Evolutionary conservation across 164 flowering plant genomes (phyloP).

Genomic region (Hamamelis virginiana): DNA sequence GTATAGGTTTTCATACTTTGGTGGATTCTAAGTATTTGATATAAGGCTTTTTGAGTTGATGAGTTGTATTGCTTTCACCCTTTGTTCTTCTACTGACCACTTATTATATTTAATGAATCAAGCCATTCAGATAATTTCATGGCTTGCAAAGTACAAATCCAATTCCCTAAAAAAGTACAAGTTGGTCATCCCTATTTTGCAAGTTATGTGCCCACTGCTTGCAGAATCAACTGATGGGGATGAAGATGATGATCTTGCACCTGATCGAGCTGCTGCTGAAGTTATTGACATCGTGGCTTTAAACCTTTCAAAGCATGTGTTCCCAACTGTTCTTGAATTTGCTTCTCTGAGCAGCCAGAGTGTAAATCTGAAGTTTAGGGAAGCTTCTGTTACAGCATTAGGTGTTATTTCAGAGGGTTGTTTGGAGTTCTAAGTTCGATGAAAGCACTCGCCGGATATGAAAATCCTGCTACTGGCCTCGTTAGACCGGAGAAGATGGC

Average conservation of each 20-base stretch:
- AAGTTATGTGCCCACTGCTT: slow-evolving; percentile 92
- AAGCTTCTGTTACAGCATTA: slow-evolving; percentile 86
- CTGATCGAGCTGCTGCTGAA: slow-evolving; percentile 97
- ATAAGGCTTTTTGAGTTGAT: neutral
- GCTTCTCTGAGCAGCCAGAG: slow-evolving; percentile 74
- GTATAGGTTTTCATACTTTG: neutral
- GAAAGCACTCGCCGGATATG: too few species aligned
- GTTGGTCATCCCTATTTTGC: slow-evolving; percentile 78
- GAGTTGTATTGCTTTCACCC: neutral
- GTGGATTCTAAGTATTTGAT: neutral
- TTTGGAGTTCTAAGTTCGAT: slow-evolving; percentile 67
- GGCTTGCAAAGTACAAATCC: slow-evolving; percentile 91
- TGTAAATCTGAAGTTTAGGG: slow-evolving; percentile 74
- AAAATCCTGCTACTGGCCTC: too few species aligned
- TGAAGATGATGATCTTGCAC: slow-evolving; percentile 88
- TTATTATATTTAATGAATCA: slow-evolving; percentile 31
- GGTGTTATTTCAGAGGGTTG: slow-evolving; percentile 96
- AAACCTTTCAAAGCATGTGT: slow-evolving; percentile 80
- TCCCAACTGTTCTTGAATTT: slow-evolving; percentile 82
- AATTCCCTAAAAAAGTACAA: slow-evolving; percentile 86
- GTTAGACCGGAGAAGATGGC: too few species aligned
- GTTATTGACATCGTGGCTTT: slow-evolving; percentile 93
- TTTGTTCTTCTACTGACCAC: neutral
- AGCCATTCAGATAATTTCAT: slow-evolving; percentile 96
- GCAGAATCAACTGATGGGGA: slow-evolving; percentile 68